phyloP scores from a whole-genome alignment of 2,329 filamentous ascomycete species.

The Clonostachys rhizophaga region DNA sequence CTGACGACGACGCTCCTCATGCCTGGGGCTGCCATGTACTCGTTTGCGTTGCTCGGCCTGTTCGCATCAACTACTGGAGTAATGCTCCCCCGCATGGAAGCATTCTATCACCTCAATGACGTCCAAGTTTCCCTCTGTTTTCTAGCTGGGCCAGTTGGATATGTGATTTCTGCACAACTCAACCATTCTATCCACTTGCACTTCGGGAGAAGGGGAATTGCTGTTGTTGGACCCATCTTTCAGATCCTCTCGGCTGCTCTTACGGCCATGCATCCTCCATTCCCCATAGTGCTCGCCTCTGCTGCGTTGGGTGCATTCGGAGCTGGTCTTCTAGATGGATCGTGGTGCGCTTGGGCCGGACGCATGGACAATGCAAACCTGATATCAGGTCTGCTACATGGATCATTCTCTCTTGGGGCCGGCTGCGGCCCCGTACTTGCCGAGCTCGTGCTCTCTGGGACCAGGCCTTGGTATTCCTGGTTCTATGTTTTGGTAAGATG shows the following conservation, averaged over 20 bases:
- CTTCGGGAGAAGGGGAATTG: slow-evolving; percentile 34
- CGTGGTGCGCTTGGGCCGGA: slow-evolving; percentile 38
- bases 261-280: not conserved
- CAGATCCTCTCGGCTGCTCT: not conserved
- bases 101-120: slow-evolving; percentile 34
- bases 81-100: slow-evolving; percentile 12
- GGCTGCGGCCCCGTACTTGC: not conserved
- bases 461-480: not conserved
- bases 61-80: slow-evolving; percentile 19
- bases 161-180: slow-evolving; percentile 30
- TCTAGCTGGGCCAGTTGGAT: slow-evolving; percentile 33
- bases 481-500: not conserved
- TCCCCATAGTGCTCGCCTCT: not conserved
- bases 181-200: slow-evolving; percentile 29
- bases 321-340: slow-evolving; percentile 32
- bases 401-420: not conserved
- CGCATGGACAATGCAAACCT: slow-evolving; percentile 29
- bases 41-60: slow-evolving; percentile 13
- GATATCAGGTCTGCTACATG: not conserved
- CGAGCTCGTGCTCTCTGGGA: not conserved
- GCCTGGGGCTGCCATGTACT: slow-evolving; percentile 5
- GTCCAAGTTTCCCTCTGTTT: slow-evolving; percentile 37
- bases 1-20: too few species aligned
- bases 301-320: slow-evolving; percentile 25
- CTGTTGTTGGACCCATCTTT: slow-evolving; percentile 6